These are phyloP conservation scores for Backusella morwellensis DNA, from an alignment of 192 early-diverging fungal genomes.

Conservation along the genomic window DNA sequence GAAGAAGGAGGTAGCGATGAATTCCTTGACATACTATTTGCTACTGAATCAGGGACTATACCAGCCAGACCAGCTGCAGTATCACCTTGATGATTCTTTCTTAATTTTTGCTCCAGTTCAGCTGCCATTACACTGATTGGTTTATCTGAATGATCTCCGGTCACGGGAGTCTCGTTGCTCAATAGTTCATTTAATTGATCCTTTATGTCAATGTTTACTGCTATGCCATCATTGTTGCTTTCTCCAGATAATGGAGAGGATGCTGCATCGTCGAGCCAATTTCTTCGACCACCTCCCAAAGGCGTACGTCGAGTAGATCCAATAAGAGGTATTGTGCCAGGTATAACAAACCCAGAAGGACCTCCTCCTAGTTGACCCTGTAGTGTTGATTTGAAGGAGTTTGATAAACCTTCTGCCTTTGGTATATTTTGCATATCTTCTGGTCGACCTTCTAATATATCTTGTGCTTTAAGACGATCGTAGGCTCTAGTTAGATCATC, in stretches of 20 bases:
- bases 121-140: conserved; percentile 35
- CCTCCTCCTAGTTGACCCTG: conserved; percentile 18
- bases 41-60: not conserved
- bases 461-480: conserved; percentile 35
- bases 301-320: conserved; percentile 27
- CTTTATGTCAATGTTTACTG: conserved; percentile 21
- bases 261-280: not conserved
- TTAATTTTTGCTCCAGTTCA: conserved; percentile 26
- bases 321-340: conserved; percentile 31
- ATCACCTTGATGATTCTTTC: not conserved
- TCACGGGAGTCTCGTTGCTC: not conserved
- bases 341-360: conserved; percentile 32
- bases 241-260: not conserved
- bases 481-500: conserved; percentile 34
- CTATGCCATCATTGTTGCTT: conserved; percentile 11
- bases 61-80: conserved; percentile 1
- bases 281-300: not conserved
- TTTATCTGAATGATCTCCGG: conserved; percentile 23
- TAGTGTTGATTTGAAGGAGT: conserved; percentile 26
- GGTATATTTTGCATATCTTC: conserved; percentile 19
- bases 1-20: conserved; percentile 32
- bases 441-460: conserved; percentile 32
- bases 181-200: conserved; percentile 25
- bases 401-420: conserved; percentile 31
- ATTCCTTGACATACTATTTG: not conserved